Evolutionary conservation across 139 green algal genomes (phyloP).

Genomic region (Mesotaenium endlicherianum): DNA sequence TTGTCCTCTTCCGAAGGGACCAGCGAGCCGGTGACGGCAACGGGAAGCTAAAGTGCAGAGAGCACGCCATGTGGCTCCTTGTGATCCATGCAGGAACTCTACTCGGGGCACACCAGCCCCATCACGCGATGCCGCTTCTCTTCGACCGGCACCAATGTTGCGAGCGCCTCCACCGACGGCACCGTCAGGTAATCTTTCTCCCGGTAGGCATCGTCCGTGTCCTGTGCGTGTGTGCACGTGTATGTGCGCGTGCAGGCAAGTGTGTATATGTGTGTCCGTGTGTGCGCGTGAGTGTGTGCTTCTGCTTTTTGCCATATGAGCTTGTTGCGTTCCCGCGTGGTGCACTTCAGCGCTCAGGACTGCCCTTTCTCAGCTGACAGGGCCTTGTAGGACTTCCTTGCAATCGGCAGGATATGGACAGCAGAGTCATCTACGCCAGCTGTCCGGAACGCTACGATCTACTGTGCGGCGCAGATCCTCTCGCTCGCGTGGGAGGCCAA

Average conservation of each 20-base stretch:
- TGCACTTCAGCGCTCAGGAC: too few relatives aligned
- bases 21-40: too few relatives aligned
- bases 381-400: too few relatives aligned
- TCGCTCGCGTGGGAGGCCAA: constrained; percentile 32
- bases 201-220: neutral
- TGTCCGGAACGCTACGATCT: constrained; percentile 16
- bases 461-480: constrained; percentile 8
- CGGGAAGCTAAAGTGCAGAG: too few relatives aligned
- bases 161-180: constrained; percentile 26
- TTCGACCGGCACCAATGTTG: constrained; percentile 12
- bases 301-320: too few relatives aligned
- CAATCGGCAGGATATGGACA: constrained; percentile 22
- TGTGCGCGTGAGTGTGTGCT: too few relatives aligned
- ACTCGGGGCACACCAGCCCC: constrained; percentile 17
- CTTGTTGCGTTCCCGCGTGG: too few relatives aligned
- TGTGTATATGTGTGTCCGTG: too few relatives aligned
- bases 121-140: constrained; percentile 41
- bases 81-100: constrained; percentile 16
- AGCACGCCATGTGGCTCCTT: neutral
- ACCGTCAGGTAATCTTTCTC: constrained; percentile 12
- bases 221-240: neutral
- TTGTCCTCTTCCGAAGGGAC: too few relatives aligned
- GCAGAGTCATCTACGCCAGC: neutral
- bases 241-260: too few relatives aligned
- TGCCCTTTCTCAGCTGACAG: too few relatives aligned